phyloP scores from a whole-genome alignment of 2,329 filamentous ascomycete genomes.

The Orbilia brochopaga region DNA sequence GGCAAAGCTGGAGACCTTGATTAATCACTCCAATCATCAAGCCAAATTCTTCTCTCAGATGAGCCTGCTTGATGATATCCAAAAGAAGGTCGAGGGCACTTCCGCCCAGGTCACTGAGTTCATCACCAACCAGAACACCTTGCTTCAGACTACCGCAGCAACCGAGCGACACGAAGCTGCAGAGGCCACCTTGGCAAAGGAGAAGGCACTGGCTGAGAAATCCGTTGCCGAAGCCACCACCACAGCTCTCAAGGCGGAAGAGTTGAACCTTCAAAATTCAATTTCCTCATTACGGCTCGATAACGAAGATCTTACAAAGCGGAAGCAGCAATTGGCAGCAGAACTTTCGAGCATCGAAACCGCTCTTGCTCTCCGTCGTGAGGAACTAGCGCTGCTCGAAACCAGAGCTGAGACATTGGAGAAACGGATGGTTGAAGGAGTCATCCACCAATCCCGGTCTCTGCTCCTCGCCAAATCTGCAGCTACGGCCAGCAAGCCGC shows the following conservation, averaged over 20 bases:
- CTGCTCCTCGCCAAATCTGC: slow-evolving; percentile 63
- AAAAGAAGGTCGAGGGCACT: slow-evolving; percentile 82
- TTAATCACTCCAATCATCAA: slow-evolving; percentile 70
- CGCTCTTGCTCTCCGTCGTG: slow-evolving; percentile 82
- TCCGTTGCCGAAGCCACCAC: slow-evolving; percentile 64
- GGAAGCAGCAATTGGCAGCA: slow-evolving; percentile 79
- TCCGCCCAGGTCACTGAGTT: slow-evolving; percentile 85
- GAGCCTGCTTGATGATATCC: slow-evolving; percentile 84
- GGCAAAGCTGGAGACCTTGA: slow-evolving; percentile 61
- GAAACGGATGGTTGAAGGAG: slow-evolving; percentile 88
- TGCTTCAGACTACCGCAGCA: slow-evolving; percentile 52
- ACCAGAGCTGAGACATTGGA: slow-evolving; percentile 84
- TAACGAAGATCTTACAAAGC: slow-evolving; percentile 75
- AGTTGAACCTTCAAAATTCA: slow-evolving; percentile 63
- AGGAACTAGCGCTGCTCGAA: slow-evolving; percentile 92
- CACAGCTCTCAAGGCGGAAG: slow-evolving; percentile 59
- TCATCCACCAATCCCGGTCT: slow-evolving; percentile 93
- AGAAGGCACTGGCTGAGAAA: slow-evolving; percentile 73
- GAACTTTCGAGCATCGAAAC: slow-evolving; percentile 92
- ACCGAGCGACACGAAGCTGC: slow-evolving; percentile 64
- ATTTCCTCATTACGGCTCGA: slow-evolving; percentile 66
- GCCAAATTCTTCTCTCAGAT: slow-evolving; percentile 76
- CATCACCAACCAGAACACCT: slow-evolving; percentile 72
- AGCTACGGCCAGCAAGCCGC: slow-evolving; percentile 29
- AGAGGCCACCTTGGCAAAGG: slow-evolving; percentile 78